Evolutionary conservation across 1,284 basidiomycete genomes (phyloP).

Genomic region (Xerocomus nothofagi): DNA sequence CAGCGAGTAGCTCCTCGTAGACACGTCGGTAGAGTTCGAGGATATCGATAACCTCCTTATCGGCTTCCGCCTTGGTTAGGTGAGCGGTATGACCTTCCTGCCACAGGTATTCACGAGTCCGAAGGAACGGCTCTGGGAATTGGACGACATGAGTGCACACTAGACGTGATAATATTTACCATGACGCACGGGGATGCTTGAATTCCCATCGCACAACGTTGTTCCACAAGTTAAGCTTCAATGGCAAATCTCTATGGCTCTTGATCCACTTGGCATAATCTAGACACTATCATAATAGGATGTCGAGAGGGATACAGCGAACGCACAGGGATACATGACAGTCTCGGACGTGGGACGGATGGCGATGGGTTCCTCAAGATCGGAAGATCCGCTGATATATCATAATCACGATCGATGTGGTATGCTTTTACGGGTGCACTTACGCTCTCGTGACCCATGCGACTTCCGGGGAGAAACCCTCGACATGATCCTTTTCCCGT

Average conservation of each 20-base stretch:
- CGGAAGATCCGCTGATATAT: conserved; percentile 74
- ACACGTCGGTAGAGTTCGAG: conserved; percentile 95
- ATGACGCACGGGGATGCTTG: conserved; percentile 86
- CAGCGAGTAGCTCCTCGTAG: conserved; percentile 97
- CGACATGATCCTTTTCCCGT: conserved; percentile 97
- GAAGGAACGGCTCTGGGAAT: conserved; percentile 89
- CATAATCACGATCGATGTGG: not conserved
- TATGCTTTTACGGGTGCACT: conserved; percentile 34
- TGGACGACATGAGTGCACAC: conserved; percentile 6
- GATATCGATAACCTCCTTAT: conserved; percentile 89
- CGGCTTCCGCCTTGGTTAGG: conserved; percentile 87
- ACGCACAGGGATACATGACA: conserved; percentile 94
- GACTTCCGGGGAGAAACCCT: conserved; percentile 99
- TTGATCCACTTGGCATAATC: conserved; percentile 99
- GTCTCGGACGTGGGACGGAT: conserved; percentile 98
- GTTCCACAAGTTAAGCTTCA: conserved; percentile 99
- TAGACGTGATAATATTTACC: not conserved
- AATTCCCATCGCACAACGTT: conserved; percentile 99
- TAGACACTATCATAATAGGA: conserved; percentile 22
- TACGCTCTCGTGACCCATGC: conserved; percentile 98
- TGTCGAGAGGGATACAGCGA: not conserved
- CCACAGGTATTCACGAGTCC: conserved; percentile 99
- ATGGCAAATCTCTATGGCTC: conserved; percentile 93
- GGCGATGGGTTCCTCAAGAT: conserved; percentile 96
- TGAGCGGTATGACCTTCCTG: conserved; percentile 99